phyloP scores from a whole-genome alignment of 2,329 filamentous ascomycete species.

The Diaporthe ilicicola region DNA sequence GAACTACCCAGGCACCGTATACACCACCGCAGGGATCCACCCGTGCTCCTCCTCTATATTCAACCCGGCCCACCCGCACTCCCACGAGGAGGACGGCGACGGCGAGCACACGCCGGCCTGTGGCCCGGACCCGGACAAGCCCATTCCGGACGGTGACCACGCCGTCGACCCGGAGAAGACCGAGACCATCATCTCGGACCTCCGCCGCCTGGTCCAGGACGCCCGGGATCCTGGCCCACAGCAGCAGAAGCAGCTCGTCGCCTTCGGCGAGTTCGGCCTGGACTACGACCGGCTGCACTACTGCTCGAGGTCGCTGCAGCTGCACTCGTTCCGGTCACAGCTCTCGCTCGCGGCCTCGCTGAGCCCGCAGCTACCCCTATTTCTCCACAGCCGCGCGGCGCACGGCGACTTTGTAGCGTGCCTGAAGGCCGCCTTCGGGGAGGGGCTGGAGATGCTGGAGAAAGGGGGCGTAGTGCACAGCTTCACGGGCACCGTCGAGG shows the following conservation, averaged over 20 bases:
- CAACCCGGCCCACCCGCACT: conserved; percentile 58
- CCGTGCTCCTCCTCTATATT: conserved; percentile 88
- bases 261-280: conserved; percentile 94
- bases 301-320: conserved; percentile 79
- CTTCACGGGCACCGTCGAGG: conserved; percentile 88
- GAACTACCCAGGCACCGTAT: conserved; percentile 81
- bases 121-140: conserved; percentile 59
- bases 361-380: conserved; percentile 83
- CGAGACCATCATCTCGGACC: conserved; percentile 60
- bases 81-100: conserved; percentile 54
- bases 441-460: conserved; percentile 70
- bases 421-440: conserved; percentile 66
- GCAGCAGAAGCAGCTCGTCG: conserved; percentile 62
- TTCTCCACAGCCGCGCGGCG: conserved; percentile 90
- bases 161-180: conserved; percentile 53
- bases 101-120: conserved; percentile 60
- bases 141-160: conserved; percentile 56
- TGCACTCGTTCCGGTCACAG: conserved; percentile 86
- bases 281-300: conserved; percentile 94
- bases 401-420: conserved; percentile 83
- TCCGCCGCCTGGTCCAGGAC: conserved; percentile 71
- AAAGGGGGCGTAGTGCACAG: conserved; percentile 89
- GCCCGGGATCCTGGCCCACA: conserved; percentile 54
- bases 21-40: conserved; percentile 91
- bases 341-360: conserved; percentile 76